These are phyloP conservation scores for Alternaria ethzedia DNA, from an alignment of 2,329 filamentous ascomycete species.

Conservation along the genomic window DNA sequence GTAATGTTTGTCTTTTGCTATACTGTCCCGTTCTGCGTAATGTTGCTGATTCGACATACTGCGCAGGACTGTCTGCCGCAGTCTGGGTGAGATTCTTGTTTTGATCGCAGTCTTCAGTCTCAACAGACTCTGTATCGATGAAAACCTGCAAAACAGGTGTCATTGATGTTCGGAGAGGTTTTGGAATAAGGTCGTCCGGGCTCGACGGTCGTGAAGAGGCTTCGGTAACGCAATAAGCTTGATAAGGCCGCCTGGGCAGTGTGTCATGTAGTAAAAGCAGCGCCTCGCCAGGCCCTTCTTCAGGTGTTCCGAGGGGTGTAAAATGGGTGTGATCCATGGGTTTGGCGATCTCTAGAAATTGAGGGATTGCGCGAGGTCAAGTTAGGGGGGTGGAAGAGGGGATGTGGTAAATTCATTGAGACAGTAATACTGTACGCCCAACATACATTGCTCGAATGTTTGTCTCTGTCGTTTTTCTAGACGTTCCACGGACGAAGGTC, in stretches of 20 bases:
- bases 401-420: background rate
- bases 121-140: background rate
- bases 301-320: background rate
- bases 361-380: background rate
- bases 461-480: background rate
- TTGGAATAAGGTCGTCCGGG: constrained; percentile 16
- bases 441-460: background rate
- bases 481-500: constrained; percentile 1
- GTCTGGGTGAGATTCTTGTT: background rate
- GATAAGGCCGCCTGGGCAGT: constrained; percentile 12
- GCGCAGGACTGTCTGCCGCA: background rate
- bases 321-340: background rate
- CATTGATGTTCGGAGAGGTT: background rate
- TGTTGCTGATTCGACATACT: background rate
- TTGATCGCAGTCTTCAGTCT: background rate
- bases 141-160: background rate
- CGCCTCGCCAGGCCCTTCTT: constrained; percentile 5
- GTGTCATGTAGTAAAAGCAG: background rate
- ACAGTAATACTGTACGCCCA: constrained; percentile 1
- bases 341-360: background rate
- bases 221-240: constrained; percentile 30
- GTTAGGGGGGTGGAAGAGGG: background rate
- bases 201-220: constrained; percentile 23
- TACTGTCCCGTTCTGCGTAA: background rate
- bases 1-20: background rate